Conservation (phyloP, 2,329 filamentous ascomycete genomes). For the Pseudocercospora vitis region DNA sequence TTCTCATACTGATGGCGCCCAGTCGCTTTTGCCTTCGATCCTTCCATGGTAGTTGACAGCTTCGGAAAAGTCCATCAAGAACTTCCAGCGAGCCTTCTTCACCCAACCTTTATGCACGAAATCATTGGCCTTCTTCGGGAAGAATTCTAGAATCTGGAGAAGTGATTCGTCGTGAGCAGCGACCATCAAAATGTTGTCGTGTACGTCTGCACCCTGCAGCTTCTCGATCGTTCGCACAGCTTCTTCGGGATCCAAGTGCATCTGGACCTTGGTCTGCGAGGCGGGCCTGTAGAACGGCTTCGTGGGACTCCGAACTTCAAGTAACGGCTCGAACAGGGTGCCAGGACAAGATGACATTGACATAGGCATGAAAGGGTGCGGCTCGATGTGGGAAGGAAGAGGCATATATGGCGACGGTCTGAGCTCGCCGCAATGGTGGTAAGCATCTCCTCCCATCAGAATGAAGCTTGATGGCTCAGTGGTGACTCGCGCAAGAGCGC, state of each 20-base stretch:
- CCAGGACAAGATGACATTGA: slow-evolving; percentile 42
- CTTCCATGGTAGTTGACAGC: slow-evolving; percentile 16
- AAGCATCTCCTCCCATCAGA: slow-evolving; percentile 51
- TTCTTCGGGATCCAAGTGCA: slow-evolving; percentile 35
- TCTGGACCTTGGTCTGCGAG: slow-evolving; percentile 27
- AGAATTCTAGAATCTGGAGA: slow-evolving; percentile 49
- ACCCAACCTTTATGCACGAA: slow-evolving; percentile 51
- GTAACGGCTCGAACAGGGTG: slow-evolving; percentile 41
- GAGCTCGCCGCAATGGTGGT: slow-evolving; percentile 48
- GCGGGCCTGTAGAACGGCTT: slow-evolving; percentile 35
- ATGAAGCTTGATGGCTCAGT: slow-evolving; percentile 44
- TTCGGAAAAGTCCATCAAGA: slow-evolving; percentile 50
- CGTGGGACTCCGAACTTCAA: slow-evolving; percentile 32
- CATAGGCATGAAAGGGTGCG: slow-evolving; percentile 41
- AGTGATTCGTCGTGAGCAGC: slow-evolving; percentile 52
- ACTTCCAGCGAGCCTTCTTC: slow-evolving; percentile 50
- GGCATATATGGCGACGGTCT: slow-evolving; percentile 47
- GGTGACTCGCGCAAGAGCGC: slow-evolving; percentile 49
- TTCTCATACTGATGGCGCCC: no score
- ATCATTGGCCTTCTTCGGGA: slow-evolving; percentile 50
- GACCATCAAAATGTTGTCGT: slow-evolving; percentile 47
- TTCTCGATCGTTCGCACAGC: slow-evolving; percentile 47
- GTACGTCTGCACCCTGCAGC: slow-evolving; percentile 49
- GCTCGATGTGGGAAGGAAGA: slow-evolving; percentile 41
- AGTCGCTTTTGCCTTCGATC: slow-evolving; percentile 13